Percentiles rank a stretch among this genome's conserved stretches.
Evolutionary conservation across 2,329 filamentous ascomycete species (phyloP).

Genomic region (Trichoderma brevicompactum): DNA sequence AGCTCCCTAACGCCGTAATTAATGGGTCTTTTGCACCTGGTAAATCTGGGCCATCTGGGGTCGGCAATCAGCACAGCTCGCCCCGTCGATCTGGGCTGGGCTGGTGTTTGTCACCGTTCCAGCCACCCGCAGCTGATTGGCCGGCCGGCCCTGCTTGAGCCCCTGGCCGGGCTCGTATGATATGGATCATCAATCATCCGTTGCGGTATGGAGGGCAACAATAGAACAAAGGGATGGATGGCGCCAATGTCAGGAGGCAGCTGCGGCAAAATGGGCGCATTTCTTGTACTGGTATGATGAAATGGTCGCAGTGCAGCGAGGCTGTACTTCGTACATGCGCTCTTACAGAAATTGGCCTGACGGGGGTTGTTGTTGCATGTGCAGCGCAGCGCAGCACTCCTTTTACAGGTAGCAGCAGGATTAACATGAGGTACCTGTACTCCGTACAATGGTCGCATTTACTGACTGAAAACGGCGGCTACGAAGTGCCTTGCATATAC

Average conservation of each 20-base stretch:
- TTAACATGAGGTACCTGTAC: no score
- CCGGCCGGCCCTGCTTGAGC: neutral
- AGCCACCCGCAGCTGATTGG: slow-evolving; percentile 6
- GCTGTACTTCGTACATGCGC: neutral
- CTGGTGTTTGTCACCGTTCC: neutral
- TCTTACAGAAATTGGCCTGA: neutral
- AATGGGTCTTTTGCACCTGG: slow-evolving; percentile 3
- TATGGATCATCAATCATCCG: slow-evolving; percentile 26
- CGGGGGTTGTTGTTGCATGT: slow-evolving; percentile 2
- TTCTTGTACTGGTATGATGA: slow-evolving; percentile 1
- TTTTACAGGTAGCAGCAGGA: neutral
- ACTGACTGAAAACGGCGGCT: no score
- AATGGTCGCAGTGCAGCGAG: neutral
- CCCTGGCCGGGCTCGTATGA: slow-evolving; percentile 23
- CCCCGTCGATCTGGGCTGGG: slow-evolving; percentile 24
- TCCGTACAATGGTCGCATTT: neutral
- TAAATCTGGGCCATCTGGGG: slow-evolving; percentile 23
- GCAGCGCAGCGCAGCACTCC: neutral
- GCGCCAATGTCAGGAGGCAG: slow-evolving; percentile 5
- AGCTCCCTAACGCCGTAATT: slow-evolving; percentile 25
- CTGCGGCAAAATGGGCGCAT: slow-evolving; percentile 18
- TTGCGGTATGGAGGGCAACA: neutral
- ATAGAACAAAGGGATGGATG: slow-evolving; percentile 1
- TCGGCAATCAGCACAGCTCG: slow-evolving; percentile 21
- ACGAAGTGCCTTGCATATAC: no score